Percentiles rank a stretch among this genome's conserved stretches.
Evolutionary conservation across 2,329 filamentous ascomycete species (phyloP).

Genomic region (Zarea fungicola): DNA sequence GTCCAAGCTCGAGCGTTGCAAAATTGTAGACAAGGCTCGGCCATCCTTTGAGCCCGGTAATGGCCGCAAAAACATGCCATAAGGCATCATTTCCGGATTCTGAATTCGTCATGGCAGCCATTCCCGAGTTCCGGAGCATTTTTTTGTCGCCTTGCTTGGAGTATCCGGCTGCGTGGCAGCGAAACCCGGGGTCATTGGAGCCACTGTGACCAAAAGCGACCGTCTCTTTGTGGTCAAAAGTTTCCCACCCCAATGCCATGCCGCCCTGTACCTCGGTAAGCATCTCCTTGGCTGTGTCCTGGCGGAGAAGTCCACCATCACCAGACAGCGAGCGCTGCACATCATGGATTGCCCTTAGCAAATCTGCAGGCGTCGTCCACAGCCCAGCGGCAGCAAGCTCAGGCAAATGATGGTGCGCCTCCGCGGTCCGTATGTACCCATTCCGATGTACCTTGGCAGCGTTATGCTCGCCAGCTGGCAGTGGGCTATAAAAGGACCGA

Average conservation of each 20-base stretch:
- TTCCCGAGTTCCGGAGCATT: slow-evolving; percentile 15
- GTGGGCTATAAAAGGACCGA: slow-evolving; percentile 12
- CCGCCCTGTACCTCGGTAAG: slow-evolving; percentile 14
- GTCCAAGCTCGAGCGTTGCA: neutral
- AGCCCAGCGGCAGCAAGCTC: slow-evolving; percentile 17
- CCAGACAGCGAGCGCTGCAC: slow-evolving; percentile 18
- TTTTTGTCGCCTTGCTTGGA: neutral
- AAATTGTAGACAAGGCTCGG: neutral
- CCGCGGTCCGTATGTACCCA: slow-evolving; percentile 11
- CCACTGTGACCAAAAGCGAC: slow-evolving; percentile 17
- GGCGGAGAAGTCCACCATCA: slow-evolving; percentile 14
- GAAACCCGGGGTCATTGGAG: slow-evolving; percentile 16
- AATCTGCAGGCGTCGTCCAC: slow-evolving; percentile 21
- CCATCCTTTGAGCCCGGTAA: slow-evolving; percentile 11
- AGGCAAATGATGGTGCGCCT: slow-evolving; percentile 10
- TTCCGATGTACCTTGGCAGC: slow-evolving; percentile 13
- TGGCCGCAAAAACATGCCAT: slow-evolving; percentile 7
- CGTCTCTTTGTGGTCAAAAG: slow-evolving; percentile 6
- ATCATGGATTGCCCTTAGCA: slow-evolving; percentile 18
- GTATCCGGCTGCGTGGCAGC: slow-evolving; percentile 17
- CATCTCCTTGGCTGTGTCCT: slow-evolving; percentile 16
- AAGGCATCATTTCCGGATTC: slow-evolving; percentile 5
- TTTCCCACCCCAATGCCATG: slow-evolving; percentile 18
- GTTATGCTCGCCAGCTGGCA: slow-evolving; percentile 13
- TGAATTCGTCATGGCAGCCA: slow-evolving; percentile 21